Conservation (phyloP, 192 early-diverging fungal species). For the Coemansia javaensis region DNA sequence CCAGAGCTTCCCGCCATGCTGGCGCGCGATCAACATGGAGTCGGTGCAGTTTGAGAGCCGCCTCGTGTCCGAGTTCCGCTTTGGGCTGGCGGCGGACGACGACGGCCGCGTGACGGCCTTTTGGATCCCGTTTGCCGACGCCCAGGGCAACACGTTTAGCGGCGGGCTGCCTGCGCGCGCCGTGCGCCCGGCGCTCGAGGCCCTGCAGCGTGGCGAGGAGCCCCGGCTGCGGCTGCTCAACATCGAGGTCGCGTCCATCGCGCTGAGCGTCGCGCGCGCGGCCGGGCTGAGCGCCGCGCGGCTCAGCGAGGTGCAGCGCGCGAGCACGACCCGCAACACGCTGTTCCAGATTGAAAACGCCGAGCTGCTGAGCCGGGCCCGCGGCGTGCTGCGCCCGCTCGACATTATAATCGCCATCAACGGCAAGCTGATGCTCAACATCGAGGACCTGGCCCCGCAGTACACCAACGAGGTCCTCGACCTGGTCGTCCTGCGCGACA, state of each 20-base stretch:
- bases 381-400: conserved; percentile 56
- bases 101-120: conserved; percentile 29
- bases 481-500: conserved; percentile 67
- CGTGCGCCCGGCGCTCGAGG: conserved; percentile 51
- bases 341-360: conserved; percentile 59
- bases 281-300: conserved; percentile 57
- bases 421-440: conserved; percentile 57
- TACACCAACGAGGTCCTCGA: conserved; percentile 52
- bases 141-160: conserved; percentile 49
- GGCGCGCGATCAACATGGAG: conserved; percentile 45
- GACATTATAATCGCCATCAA: conserved; percentile 68
- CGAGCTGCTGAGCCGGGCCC: conserved; percentile 53
- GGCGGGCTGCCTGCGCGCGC: conserved; percentile 50
- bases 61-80: conserved; percentile 12
- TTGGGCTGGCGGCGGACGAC: conserved; percentile 39
- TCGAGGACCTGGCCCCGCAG: conserved; percentile 57
- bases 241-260: conserved; percentile 59
- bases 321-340: conserved; percentile 49
- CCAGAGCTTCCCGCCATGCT: conserved; percentile 13
- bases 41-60: conserved; percentile 25
- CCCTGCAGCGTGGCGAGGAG: conserved; percentile 48
- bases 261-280: conserved; percentile 57
- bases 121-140: conserved; percentile 31
- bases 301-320: conserved; percentile 55
- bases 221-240: conserved; percentile 56